A percentile compares a stretch with the other conserved stretches of the same genome.
phyloP scores from a whole-genome alignment of 2,329 filamentous ascomycete genomes.

The Ophiostoma ips region DNA sequence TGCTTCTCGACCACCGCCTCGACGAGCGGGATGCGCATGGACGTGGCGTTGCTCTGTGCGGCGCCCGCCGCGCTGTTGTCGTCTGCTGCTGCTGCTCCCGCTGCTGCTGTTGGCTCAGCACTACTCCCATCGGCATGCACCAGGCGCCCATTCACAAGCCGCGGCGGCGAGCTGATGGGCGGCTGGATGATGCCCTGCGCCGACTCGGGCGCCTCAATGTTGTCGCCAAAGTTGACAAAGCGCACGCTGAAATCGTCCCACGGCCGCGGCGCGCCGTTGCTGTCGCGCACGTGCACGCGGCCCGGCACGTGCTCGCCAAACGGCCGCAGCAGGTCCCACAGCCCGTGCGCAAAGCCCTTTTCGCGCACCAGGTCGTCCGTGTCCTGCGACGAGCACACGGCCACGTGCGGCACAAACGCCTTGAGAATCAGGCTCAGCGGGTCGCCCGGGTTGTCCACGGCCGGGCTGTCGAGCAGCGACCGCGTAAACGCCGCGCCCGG shows the following conservation, averaged over 20 bases:
- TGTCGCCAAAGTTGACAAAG: slow-evolving; percentile 58
- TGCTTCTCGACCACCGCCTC: slow-evolving; percentile 73
- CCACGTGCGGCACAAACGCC: slow-evolving; percentile 80
- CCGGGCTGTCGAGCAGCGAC: slow-evolving; percentile 20
- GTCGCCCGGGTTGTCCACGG: slow-evolving; percentile 9
- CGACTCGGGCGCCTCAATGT: slow-evolving; percentile 37
- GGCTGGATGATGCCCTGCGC: slow-evolving; percentile 21
- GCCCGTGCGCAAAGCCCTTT: slow-evolving; percentile 72
- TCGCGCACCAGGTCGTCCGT: slow-evolving; percentile 65
- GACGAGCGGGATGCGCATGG: slow-evolving; percentile 48
- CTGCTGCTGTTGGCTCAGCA: neutral
- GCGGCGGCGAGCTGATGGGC: slow-evolving; percentile 8
- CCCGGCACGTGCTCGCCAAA: slow-evolving; percentile 83
- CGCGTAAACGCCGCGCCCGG: slow-evolving; percentile 27
- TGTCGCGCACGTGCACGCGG: slow-evolving; percentile 82
- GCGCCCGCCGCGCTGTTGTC: neutral
- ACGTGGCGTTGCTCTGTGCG: slow-evolving; percentile 5
- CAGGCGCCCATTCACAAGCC: slow-evolving; percentile 1
- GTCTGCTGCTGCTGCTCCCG: neutral
- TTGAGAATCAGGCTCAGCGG: slow-evolving; percentile 50
- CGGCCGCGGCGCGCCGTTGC: slow-evolving; percentile 64
- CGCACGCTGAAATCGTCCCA: slow-evolving; percentile 86
- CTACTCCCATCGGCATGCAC: no score
- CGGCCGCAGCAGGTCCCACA: slow-evolving; percentile 75
- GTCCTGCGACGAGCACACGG: slow-evolving; percentile 74